A percentile compares a stretch with the other conserved stretches of the same genome.
phyloP scores from a whole-genome alignment of 768 basidiomycete genomes.

The Boletus reticulatus region DNA sequence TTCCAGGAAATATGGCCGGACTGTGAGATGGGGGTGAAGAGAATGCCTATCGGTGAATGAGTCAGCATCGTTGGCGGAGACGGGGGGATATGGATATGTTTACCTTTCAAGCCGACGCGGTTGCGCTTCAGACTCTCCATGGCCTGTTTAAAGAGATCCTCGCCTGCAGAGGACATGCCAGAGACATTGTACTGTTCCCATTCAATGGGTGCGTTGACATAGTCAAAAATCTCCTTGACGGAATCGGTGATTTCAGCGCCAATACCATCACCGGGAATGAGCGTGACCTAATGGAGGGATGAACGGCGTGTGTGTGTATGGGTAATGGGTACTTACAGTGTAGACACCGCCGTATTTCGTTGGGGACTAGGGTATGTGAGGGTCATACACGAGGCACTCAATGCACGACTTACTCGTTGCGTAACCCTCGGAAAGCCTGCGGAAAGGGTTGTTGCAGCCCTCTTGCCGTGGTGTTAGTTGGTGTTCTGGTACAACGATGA shows the following conservation, averaged over 20 bases:
- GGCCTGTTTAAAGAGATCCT: constrained; percentile 93
- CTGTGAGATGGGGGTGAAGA: constrained; percentile 97
- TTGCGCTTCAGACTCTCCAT: constrained; percentile 98
- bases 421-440: constrained; percentile 77
- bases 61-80: not conserved
- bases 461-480: constrained; percentile 36
- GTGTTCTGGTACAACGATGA: not conserved
- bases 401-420: constrained; percentile 51
- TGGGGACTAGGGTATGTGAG: constrained; percentile 51
- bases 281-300: constrained; percentile 67
- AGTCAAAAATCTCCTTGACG: constrained; percentile 98
- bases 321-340: constrained; percentile 53
- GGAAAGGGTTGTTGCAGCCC: constrained; percentile 73
- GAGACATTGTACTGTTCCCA: constrained; percentile 99
- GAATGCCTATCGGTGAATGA: constrained; percentile 58
- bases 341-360: constrained; percentile 94
- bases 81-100: not conserved
- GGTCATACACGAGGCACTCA: constrained; percentile 1
- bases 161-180: constrained; percentile 91
- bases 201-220: constrained; percentile 97
- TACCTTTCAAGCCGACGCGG: constrained; percentile 97
- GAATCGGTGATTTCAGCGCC: constrained; percentile 97
- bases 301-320: constrained; percentile 13
- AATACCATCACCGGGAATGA: constrained; percentile 98
- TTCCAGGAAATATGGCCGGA: constrained; percentile 99